phyloP scores from a whole-genome alignment of 83 land plant species.

The Larix sibirica region DNA sequence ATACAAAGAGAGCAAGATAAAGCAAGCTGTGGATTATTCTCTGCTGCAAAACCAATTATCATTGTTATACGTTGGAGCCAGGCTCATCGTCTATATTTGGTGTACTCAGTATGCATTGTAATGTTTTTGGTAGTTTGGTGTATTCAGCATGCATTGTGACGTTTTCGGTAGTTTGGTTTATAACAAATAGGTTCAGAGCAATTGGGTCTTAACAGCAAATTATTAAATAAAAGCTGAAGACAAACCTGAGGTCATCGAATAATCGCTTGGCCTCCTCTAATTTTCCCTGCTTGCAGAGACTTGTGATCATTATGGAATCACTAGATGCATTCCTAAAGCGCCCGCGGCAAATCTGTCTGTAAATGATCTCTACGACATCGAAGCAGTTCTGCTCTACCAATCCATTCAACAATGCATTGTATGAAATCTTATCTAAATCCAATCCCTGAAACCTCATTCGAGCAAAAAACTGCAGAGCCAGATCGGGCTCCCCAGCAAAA shows the following conservation, averaged over 20 bases:
- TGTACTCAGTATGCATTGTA: too few species aligned
- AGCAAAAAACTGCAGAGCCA: constrained; percentile 45
- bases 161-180: too few species aligned
- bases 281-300: constrained; percentile 33
- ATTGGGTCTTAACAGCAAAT: too few species aligned
- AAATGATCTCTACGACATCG: constrained; percentile 22
- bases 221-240: too few species aligned
- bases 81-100: too few species aligned
- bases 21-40: too few species aligned
- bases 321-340: constrained; percentile 15
- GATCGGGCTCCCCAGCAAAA: constrained; percentile 35
- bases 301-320: constrained; percentile 30
- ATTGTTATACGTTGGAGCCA: too few species aligned
- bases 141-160: too few species aligned
- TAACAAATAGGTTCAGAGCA: too few species aligned
- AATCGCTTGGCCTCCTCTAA: constrained; percentile 37
- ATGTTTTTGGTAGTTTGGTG: too few species aligned
- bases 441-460: constrained; percentile 58
- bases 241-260: not conserved
- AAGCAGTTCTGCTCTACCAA: constrained; percentile 43
- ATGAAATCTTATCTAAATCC: constrained; percentile 38
- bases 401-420: constrained; percentile 54
- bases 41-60: too few species aligned
- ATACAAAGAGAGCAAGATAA: too few species aligned
- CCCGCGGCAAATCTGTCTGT: constrained; percentile 36